phyloP scores from a whole-genome alignment of 305 asterid species.

The Fraxinus sp. region DNA sequence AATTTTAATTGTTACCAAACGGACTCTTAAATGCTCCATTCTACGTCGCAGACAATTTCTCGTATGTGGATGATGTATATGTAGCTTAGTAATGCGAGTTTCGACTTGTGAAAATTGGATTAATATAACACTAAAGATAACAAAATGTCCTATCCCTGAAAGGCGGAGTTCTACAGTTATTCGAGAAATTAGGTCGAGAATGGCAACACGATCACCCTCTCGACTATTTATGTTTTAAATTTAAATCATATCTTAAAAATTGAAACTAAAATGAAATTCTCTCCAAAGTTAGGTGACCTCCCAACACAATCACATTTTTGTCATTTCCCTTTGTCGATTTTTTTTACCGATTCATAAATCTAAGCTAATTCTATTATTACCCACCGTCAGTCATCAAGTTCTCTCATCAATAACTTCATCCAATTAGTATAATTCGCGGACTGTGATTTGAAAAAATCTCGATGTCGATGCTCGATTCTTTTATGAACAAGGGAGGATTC shows the following conservation, averaged over 20 bases:
- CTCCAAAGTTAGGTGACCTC: neutral
- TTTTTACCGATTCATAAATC: neutral
- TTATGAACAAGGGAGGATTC: conserved; percentile 29
- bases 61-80: neutral
- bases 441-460: conserved; percentile 1
- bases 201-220: neutral
- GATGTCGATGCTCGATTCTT: conserved; percentile 27
- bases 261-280: neutral
- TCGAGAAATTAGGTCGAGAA: neutral
- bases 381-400: neutral
- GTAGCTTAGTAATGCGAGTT: neutral
- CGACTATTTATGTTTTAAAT: neutral
- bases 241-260: neutral
- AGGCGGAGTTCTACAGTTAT: neutral
- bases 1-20: too few species aligned
- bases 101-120: neutral
- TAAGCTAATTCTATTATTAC: neutral
- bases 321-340: neutral
- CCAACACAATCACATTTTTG: neutral
- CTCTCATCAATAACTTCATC: neutral
- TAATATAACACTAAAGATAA: neutral
- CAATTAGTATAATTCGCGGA: neutral
- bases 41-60: neutral
- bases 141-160: neutral
- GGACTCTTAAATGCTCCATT: neutral